Evolutionary conservation across 306 rosid species (phyloP).

Genomic region (Prinsepia uniflora): DNA sequence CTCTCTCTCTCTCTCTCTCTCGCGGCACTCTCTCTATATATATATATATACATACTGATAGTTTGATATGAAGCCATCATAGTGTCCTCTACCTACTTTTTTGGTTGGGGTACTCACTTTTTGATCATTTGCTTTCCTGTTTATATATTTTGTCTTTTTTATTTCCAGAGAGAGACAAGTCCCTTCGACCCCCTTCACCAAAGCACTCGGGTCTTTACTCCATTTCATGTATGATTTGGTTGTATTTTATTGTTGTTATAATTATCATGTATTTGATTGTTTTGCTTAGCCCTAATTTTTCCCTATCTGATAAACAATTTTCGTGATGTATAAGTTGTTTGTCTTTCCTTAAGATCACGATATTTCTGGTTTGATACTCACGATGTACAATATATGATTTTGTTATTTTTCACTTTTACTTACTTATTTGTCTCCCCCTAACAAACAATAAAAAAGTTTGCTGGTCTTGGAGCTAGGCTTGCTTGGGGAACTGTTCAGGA

Average conservation of each 20-base stretch:
- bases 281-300: no score
- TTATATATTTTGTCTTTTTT: background rate
- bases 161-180: slow-evolving; percentile 39
- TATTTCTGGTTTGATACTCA: no score
- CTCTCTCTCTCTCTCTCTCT: no score
- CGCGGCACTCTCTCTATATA: background rate
- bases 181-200: slow-evolving; percentile 50
- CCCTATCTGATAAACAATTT: no score
- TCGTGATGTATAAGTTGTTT: background rate
- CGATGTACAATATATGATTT: no score
- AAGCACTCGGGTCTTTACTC: slow-evolving; percentile 42
- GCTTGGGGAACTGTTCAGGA: slow-evolving; percentile 98
- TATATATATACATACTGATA: background rate
- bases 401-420: background rate
- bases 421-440: background rate
- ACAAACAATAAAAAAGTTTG: slow-evolving; percentile 39
- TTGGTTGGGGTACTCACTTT: background rate
- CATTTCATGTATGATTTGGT: background rate
- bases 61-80: no score
- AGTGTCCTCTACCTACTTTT: no score
- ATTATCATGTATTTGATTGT: background rate
- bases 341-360: no score
- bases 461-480: slow-evolving; percentile 89
- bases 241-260: background rate
- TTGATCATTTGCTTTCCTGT: background rate